A percentile compares a stretch with the other conserved stretches of the same genome.
Evolutionary conservation across 208 protist species (phyloP).

Genomic region (Leishmania arabica): DNA sequence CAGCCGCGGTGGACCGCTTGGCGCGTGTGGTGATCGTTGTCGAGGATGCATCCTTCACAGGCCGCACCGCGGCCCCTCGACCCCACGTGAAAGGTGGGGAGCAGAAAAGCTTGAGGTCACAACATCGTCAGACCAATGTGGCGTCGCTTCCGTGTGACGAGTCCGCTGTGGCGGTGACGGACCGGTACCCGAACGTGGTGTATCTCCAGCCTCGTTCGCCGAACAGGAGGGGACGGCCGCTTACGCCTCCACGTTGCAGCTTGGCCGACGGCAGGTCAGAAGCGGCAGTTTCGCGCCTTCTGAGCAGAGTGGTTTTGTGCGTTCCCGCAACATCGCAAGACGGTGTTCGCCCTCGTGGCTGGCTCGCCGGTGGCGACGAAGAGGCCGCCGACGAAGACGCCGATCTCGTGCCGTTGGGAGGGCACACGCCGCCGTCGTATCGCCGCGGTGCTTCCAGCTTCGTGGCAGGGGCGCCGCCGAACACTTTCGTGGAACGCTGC

Average conservation of each 20-base stretch:
- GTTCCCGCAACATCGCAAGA: conserved; percentile 61
- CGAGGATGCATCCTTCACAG: conserved; percentile 16
- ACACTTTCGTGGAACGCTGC: conserved; percentile 58
- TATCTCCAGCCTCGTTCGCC: conserved; percentile 9
- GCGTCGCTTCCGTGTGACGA: neutral
- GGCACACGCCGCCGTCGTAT: neutral
- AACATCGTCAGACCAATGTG: neutral
- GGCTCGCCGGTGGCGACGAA: conserved; percentile 21
- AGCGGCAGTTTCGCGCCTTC: neutral
- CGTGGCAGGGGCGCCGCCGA: conserved; percentile 17
- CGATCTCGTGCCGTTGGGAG: neutral
- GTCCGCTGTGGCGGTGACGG: conserved; percentile 23
- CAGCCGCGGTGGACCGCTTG: conserved; percentile 2
- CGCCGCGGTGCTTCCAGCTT: neutral
- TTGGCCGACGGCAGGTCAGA: neutral
- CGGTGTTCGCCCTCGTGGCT: conserved; percentile 53
- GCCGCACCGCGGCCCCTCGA: neutral
- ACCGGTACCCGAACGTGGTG: conserved; percentile 24
- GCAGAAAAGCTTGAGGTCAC: neutral
- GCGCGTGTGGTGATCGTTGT: conserved; percentile 25
- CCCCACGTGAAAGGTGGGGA: neutral
- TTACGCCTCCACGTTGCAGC: neutral
- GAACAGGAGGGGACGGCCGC: neutral
- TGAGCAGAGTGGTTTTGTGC: conserved; percentile 61
- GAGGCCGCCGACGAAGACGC: conserved; percentile 16